These are phyloP conservation scores for Mucor saturninus DNA, from an alignment of 371 early-diverging fungal genomes.

Conservation along the genomic window DNA sequence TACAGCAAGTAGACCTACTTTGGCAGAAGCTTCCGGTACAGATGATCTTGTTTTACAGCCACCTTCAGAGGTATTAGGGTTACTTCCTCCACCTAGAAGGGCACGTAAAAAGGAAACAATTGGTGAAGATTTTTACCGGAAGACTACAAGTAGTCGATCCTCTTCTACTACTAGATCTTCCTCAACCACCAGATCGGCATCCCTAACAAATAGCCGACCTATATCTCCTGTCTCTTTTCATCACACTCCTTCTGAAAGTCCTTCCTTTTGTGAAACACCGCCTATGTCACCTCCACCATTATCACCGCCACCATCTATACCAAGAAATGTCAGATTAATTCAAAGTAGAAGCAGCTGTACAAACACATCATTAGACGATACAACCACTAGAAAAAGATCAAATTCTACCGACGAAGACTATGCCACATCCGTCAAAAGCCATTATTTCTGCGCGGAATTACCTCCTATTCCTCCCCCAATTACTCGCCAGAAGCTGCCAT, in stretches of 20 bases:
- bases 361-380: not conserved
- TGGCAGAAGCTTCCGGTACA: not conserved
- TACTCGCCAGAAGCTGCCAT: conserved; percentile 13
- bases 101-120: conserved; percentile 10
- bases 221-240: conserved; percentile 8
- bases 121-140: not conserved
- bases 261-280: not conserved
- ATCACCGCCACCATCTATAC: not conserved
- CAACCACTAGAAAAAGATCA: conserved; percentile 5
- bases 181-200: not conserved
- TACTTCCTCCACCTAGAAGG: conserved; percentile 21
- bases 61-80: not conserved
- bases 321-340: conserved; percentile 1
- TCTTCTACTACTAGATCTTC: conserved; percentile 3
- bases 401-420: conserved; percentile 5
- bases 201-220: not conserved
- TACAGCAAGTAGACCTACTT: conserved; percentile 3
- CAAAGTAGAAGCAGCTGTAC: conserved; percentile 16
- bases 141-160: not conserved
- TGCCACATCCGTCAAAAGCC: not conserved
- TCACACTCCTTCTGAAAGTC: not conserved
- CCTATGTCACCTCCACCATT: not conserved
- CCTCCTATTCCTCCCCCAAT: conserved; percentile 18
- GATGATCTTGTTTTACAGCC: not conserved
- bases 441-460: conserved; percentile 15